These are phyloP conservation scores for Chalciporus chontae DNA, from an alignment of 768 basidiomycete species.

Conservation along the genomic window DNA sequence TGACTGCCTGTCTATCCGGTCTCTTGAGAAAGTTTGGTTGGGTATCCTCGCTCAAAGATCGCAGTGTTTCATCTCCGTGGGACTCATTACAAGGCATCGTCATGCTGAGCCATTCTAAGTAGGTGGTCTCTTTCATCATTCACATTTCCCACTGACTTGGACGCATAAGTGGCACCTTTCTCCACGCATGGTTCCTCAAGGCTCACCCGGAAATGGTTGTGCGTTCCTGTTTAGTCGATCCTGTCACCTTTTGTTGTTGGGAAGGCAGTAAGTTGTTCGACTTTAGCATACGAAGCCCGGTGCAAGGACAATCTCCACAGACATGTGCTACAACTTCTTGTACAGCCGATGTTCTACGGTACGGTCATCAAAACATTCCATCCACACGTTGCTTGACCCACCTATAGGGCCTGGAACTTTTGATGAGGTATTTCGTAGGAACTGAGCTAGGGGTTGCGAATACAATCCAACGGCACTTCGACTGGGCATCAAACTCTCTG, in stretches of 20 bases:
- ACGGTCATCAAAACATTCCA: conserved; percentile 14
- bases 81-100: conserved; percentile 52
- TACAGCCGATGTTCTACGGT: conserved; percentile 69
- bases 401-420: conserved; percentile 64
- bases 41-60: conserved; percentile 36
- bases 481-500: conserved; percentile 83
- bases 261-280: conserved; percentile 67
- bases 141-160: conserved; percentile 2
- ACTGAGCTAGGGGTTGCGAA: conserved; percentile 87
- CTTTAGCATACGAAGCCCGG: neutral
- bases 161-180: conserved; percentile 62
- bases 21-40: conserved; percentile 65
- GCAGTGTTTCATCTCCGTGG: conserved; percentile 5
- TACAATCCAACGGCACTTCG: conserved; percentile 77
- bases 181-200: conserved; percentile 90
- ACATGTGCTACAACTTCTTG: conserved; percentile 89
- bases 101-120: conserved; percentile 89
- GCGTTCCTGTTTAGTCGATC: conserved; percentile 88
- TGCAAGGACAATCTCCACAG: conserved; percentile 32
- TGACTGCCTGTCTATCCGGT: conserved; percentile 50
- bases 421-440: conserved; percentile 86
- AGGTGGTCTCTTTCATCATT: conserved; percentile 18
- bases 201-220: conserved; percentile 61
- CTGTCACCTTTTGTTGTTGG: conserved; percentile 89
- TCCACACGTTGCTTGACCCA: conserved; percentile 5